These are phyloP conservation scores for Passiflora organensis DNA, from an alignment of 345 rosid species.

Conservation along the genomic window DNA sequence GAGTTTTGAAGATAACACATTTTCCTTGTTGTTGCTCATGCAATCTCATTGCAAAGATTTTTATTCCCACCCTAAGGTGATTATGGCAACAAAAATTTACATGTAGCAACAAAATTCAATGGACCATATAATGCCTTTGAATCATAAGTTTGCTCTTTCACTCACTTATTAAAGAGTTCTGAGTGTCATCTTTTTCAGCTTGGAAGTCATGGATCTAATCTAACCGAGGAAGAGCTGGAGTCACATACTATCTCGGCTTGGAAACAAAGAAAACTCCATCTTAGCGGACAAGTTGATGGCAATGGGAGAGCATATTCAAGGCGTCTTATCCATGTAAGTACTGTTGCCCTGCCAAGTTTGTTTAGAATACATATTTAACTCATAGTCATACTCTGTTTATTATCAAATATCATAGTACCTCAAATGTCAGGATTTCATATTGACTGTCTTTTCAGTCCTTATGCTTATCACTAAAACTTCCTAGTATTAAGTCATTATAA, in stretches of 20 bases:
- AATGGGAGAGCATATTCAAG: conserved; percentile 45
- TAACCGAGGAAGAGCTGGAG: conserved; percentile 88
- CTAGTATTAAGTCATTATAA: neutral
- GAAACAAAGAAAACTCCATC: conserved; percentile 79
- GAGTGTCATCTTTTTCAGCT: conserved; percentile 40
- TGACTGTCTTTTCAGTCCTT: neutral
- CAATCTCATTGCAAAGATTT: no score
- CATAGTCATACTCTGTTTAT: neutral
- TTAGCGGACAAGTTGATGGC: conserved; percentile 66
- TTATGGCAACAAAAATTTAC: no score
- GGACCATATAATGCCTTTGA: no score
- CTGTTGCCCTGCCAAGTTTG: conserved; percentile 6
- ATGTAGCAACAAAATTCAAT: no score
- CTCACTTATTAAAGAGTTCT: no score
- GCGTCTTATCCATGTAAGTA: conserved; percentile 54
- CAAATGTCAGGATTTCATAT: neutral
- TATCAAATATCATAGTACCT: neutral
- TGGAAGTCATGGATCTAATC: conserved; percentile 72
- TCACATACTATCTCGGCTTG: conserved; percentile 95
- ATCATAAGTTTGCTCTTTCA: no score
- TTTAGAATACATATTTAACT: conserved; percentile 5
- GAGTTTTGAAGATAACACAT: no score
- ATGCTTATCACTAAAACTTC: neutral
- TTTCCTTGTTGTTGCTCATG: no score
- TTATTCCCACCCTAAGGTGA: no score